These are phyloP conservation scores for Aspergillus wentii DNA, from an alignment of 495 filamentous ascomycete species.

Conservation along the genomic window DNA sequence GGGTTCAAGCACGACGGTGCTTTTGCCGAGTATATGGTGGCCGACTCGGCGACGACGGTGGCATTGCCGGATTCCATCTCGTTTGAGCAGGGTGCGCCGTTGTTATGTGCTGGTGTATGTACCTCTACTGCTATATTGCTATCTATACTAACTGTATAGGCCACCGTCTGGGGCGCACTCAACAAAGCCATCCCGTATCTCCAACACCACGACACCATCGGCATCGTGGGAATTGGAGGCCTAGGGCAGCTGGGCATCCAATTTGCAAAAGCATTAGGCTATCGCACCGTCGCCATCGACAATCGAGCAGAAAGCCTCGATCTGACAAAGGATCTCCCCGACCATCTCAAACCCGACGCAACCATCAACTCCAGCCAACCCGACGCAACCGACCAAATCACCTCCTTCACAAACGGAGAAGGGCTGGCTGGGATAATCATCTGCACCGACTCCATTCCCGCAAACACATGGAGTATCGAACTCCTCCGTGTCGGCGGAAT, in stretches of 20 bases:
- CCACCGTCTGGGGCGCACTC: conserved; percentile 4
- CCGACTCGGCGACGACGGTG: conserved; percentile 18
- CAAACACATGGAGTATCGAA: conserved; percentile 3
- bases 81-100: conserved; percentile 25
- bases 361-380: background rate
- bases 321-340: background rate
- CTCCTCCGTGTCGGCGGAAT: conserved; percentile 4
- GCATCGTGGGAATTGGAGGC: conserved; percentile 48
- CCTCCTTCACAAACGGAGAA: background rate
- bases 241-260: conserved; percentile 52
- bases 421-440: conserved; percentile 4
- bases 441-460: conserved; percentile 2
- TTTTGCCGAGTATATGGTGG: conserved; percentile 29
- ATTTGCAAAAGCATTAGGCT: conserved; percentile 48
- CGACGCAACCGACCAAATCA: conserved; percentile 1
- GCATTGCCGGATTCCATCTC: conserved; percentile 23
- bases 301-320: conserved; percentile 1
- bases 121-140: background rate
- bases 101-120: conserved; percentile 33
- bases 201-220: conserved; percentile 30
- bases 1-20: conserved; percentile 24
- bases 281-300: conserved; percentile 12
- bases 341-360: background rate
- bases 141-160: background rate
- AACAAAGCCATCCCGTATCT: conserved; percentile 4